Percentiles rank a stretch among this genome's conserved stretches.
Conservation (phyloP, 495 filamentous ascomycete species). For the Penicillium odoratum region DNA sequence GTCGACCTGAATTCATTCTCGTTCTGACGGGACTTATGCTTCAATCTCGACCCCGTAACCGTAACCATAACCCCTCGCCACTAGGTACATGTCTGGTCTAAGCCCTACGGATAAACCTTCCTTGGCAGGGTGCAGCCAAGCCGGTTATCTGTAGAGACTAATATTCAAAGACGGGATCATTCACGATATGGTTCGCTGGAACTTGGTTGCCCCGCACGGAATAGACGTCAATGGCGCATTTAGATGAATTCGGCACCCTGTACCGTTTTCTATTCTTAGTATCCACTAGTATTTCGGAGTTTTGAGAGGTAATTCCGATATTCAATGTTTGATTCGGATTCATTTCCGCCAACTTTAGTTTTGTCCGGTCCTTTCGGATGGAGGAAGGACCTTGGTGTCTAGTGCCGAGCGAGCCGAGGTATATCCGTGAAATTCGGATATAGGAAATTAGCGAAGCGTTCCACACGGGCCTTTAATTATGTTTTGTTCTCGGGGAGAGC, state of each 20-base stretch:
- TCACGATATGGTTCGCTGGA: not conserved
- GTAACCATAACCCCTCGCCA: not conserved
- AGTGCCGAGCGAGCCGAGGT: no score
- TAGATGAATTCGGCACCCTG: not conserved
- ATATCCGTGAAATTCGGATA: no score
- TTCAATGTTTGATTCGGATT: no score
- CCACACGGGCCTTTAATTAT: no score
- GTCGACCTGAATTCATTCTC: conserved; percentile 10
- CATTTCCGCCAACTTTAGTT: no score
- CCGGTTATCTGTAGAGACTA: not conserved
- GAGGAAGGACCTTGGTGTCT: no score
- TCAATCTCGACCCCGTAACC: not conserved
- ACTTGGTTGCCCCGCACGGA: not conserved
- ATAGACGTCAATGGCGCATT: conserved; percentile 4
- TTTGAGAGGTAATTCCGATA: not conserved
- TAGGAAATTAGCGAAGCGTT: no score
- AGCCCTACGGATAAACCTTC: not conserved
- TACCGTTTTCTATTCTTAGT: not conserved
- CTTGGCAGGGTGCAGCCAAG: not conserved
- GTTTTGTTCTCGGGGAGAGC: no score
- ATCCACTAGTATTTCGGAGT: not conserved
- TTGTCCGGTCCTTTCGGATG: no score
- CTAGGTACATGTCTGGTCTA: not conserved
- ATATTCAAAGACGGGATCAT: not conserved
- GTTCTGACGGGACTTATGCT: not conserved